phyloP scores from a whole-genome alignment of 768 basidiomycete species.

The Austroboletus festivus region DNA sequence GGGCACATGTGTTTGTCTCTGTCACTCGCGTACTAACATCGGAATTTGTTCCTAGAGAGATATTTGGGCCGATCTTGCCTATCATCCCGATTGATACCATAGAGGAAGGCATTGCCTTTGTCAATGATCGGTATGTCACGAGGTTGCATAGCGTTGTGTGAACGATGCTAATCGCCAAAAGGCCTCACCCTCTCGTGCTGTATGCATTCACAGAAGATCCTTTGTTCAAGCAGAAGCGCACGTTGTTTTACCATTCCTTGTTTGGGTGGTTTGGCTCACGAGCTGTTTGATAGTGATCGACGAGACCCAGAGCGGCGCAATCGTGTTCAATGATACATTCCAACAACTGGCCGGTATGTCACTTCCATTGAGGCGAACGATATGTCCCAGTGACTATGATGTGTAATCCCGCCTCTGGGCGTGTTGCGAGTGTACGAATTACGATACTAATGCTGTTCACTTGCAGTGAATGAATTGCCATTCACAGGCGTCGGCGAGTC shows the following conservation, averaged over 20 bases:
- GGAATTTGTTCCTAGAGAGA: slow-evolving; percentile 46
- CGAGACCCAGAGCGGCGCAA: slow-evolving; percentile 53
- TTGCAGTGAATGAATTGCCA: slow-evolving; percentile 39
- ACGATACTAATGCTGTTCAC: background rate
- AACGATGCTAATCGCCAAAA: slow-evolving; percentile 22
- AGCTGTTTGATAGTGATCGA: slow-evolving; percentile 41
- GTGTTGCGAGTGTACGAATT: too few relatives aligned
- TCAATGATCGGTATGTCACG: slow-evolving; percentile 46
- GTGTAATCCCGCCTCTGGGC: background rate
- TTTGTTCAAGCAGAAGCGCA: slow-evolving; percentile 38
- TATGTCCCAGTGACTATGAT: background rate
- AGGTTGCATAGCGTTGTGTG: background rate
- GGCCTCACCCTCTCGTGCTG: slow-evolving; percentile 57
- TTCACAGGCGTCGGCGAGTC: slow-evolving; percentile 60
- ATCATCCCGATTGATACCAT: slow-evolving; percentile 55
- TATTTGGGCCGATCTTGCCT: slow-evolving; percentile 72
- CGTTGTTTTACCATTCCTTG: slow-evolving; percentile 7
- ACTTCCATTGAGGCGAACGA: background rate
- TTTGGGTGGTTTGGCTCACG: slow-evolving; percentile 1
- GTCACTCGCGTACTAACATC: background rate
- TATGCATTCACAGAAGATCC: slow-evolving; percentile 60
- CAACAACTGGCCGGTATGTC: slow-evolving; percentile 48
- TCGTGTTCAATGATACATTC: slow-evolving; percentile 60
- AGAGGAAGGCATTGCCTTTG: slow-evolving; percentile 53
- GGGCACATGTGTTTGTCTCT: slow-evolving; percentile 11